Conservation (phyloP, 1,284 basidiomycete genomes). For the Rhodotorula sp. region DNA sequence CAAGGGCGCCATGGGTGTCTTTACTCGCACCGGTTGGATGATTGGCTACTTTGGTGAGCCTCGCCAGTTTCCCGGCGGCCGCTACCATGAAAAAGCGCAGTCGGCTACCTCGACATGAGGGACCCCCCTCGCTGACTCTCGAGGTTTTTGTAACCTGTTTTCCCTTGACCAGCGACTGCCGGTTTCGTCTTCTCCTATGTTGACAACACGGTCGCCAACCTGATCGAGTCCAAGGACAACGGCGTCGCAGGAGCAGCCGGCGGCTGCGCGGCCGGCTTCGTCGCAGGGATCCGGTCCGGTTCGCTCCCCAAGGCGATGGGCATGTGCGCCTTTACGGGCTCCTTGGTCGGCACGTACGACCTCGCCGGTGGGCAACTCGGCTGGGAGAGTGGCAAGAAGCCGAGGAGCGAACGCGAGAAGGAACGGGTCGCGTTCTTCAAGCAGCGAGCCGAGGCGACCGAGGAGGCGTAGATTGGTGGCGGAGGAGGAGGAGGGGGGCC, state of each 20-base stretch:
- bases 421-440: slow-evolving; percentile 39
- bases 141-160: not conserved
- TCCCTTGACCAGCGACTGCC: slow-evolving; percentile 27
- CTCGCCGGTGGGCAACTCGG: slow-evolving; percentile 39
- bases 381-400: slow-evolving; percentile 31
- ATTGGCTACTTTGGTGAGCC: slow-evolving; percentile 76
- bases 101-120: not conserved
- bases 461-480: not conserved
- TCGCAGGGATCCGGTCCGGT: slow-evolving; percentile 35
- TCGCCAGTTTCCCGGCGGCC: no score
- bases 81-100: not conserved
- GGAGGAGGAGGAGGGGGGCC: no score
- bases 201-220: slow-evolving; percentile 40
- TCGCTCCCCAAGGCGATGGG: slow-evolving; percentile 38
- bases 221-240: slow-evolving; percentile 25
- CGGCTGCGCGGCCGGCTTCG: slow-evolving; percentile 41
- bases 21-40: slow-evolving; percentile 73
- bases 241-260: slow-evolving; percentile 40
- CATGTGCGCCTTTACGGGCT: slow-evolving; percentile 40
- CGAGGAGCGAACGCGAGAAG: slow-evolving; percentile 30
- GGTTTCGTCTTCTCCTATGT: slow-evolving; percentile 36
- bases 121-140: not conserved
- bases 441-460: slow-evolving; percentile 29
- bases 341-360: slow-evolving; percentile 39
- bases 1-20: slow-evolving; percentile 80